Evolutionary conservation across 371 early-diverging fungal species (phyloP).

Genomic region (Capillidium heterosporum): DNA sequence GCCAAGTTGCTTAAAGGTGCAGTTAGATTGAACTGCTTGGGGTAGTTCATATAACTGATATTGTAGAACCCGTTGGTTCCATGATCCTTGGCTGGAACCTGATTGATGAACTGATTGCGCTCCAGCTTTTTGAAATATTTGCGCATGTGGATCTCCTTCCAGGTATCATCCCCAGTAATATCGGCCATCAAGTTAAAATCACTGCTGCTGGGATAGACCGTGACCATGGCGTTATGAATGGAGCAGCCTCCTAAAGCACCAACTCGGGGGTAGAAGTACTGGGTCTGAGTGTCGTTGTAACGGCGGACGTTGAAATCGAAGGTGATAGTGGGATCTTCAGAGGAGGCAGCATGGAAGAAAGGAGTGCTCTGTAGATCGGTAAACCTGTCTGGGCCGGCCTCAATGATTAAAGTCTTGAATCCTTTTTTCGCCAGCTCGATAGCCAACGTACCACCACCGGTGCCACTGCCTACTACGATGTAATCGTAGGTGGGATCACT

Average conservation of each 20-base stretch:
- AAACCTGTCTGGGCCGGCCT: neutral
- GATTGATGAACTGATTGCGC: neutral
- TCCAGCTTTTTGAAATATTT: slow-evolving; percentile 2
- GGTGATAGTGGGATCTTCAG: neutral
- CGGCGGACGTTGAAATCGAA: neutral
- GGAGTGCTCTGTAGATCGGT: neutral
- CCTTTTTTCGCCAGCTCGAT: neutral
- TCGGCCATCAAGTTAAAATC: slow-evolving; percentile 1
- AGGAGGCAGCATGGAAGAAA: neutral
- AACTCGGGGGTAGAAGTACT: slow-evolving; percentile 2
- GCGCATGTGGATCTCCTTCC: slow-evolving; percentile 1
- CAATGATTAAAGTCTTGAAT: slow-evolving; percentile 3
- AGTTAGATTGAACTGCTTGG: too few relatives aligned
- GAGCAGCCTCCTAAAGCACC: neutral
- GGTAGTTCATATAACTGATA: too few relatives aligned
- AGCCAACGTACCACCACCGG: neutral
- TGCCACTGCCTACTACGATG: neutral
- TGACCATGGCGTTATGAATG: slow-evolving; percentile 1
- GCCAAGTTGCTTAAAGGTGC: too few relatives aligned
- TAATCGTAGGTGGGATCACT: too few relatives aligned
- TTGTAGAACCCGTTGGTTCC: neutral
- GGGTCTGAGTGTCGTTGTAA: neutral
- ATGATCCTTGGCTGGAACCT: neutral
- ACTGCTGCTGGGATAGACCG: neutral
- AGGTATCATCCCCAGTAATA: neutral